phyloP scores from a whole-genome alignment of 345 rosid species.

The Hibiscus syriacus region DNA sequence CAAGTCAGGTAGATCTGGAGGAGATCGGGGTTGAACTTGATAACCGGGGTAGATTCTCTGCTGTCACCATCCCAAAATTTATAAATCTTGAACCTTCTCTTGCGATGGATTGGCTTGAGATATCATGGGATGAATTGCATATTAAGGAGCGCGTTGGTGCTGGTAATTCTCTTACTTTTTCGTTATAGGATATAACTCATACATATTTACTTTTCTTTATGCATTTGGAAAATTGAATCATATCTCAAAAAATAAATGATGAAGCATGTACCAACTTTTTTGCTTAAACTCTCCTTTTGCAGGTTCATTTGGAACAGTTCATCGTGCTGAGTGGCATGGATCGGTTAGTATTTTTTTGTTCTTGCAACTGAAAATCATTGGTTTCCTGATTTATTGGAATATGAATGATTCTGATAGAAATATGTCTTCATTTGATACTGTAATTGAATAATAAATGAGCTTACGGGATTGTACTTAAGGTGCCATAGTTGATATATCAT shows the following conservation, averaged over 20 bases:
- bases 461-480: neutral
- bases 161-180: constrained; percentile 40
- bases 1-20: constrained; percentile 28
- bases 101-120: constrained; percentile 97
- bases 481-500: neutral
- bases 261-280: neutral
- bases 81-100: constrained; percentile 85
- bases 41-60: constrained; percentile 29
- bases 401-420: neutral
- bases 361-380: neutral
- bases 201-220: neutral
- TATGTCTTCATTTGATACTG: neutral
- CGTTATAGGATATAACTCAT: neutral
- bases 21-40: constrained; percentile 33
- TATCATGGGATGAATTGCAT: constrained; percentile 83
- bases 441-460: neutral
- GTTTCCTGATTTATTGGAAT: no score
- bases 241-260: neutral
- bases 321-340: constrained; percentile 99
- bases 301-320: constrained; percentile 98
- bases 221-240: neutral
- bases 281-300: constrained; percentile 10
- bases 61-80: constrained; percentile 45
- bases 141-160: constrained; percentile 95
- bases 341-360: constrained; percentile 46